Evolutionary conservation across 2,329 filamentous ascomycete genomes (phyloP).

Genomic region (Arthrobotrys entomopaga): DNA sequence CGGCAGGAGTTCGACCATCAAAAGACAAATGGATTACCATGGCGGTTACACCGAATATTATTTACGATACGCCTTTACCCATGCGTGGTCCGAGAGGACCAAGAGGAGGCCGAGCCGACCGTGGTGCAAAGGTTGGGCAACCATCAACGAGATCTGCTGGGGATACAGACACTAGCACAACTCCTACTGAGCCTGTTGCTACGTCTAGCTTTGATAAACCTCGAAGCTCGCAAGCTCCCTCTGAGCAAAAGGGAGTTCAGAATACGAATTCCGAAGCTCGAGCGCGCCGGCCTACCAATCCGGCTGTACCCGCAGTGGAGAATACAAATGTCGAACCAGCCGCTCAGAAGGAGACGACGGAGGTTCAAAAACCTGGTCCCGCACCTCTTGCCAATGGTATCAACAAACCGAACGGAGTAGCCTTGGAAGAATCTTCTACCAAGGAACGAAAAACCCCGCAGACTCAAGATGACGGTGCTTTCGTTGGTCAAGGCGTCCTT

Average conservation of each 20-base stretch:
- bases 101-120: slow-evolving; percentile 68
- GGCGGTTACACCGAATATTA: slow-evolving; percentile 82
- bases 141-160: slow-evolving; percentile 61
- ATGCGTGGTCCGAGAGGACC: slow-evolving; percentile 63
- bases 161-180: slow-evolving; percentile 59
- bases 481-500: slow-evolving; percentile 53
- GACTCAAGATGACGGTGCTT: slow-evolving; percentile 48
- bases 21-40: slow-evolving; percentile 89
- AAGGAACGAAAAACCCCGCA: slow-evolving; percentile 49
- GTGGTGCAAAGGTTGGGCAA: slow-evolving; percentile 65
- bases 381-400: slow-evolving; percentile 22
- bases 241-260: slow-evolving; percentile 44
- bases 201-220: slow-evolving; percentile 32
- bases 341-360: slow-evolving; percentile 30
- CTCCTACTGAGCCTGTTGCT: slow-evolving; percentile 26
- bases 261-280: slow-evolving; percentile 21
- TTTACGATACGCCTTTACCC: slow-evolving; percentile 86
- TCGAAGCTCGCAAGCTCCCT: slow-evolving; percentile 31
- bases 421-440: slow-evolving; percentile 21
- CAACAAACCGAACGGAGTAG: slow-evolving; percentile 16
- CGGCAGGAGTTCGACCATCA: slow-evolving; percentile 67
- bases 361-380: slow-evolving; percentile 19
- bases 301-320: slow-evolving; percentile 14
- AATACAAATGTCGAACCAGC: slow-evolving; percentile 19
- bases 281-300: slow-evolving; percentile 35